These are phyloP conservation scores for Taphrina flavorubra DNA, from an alignment of 1,139 yeast species.

Conservation along the genomic window DNA sequence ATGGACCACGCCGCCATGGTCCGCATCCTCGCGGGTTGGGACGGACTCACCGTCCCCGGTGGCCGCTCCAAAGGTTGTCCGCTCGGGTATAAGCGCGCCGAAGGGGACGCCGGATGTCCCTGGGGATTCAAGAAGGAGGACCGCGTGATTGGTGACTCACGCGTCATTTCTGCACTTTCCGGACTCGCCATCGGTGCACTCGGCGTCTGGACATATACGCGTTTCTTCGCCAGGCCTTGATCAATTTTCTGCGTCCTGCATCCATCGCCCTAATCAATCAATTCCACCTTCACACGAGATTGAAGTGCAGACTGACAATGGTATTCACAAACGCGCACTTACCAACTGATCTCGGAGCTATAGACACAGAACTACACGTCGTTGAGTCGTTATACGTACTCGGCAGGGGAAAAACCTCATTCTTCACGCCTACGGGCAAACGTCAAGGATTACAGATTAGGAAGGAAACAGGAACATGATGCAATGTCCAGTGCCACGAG, in stretches of 20 bases:
- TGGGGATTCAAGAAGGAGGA: slow-evolving; percentile 38
- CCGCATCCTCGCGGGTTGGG: slow-evolving; percentile 38
- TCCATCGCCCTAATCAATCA: too few species aligned
- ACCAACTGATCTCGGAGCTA: too few species aligned
- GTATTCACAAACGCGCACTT: too few species aligned
- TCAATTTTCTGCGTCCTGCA: neutral
- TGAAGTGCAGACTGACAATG: too few species aligned
- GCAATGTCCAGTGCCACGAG: neutral
- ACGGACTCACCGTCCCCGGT: slow-evolving; percentile 29
- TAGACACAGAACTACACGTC: too few species aligned
- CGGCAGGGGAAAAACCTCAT: too few species aligned
- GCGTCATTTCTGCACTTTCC: slow-evolving; percentile 27
- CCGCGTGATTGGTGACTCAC: slow-evolving; percentile 27
- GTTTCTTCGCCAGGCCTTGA: slow-evolving; percentile 7
- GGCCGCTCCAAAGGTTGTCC: slow-evolving; percentile 30
- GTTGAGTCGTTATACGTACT: too few species aligned
- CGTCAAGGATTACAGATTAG: too few species aligned
- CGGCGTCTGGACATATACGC: slow-evolving; percentile 15
- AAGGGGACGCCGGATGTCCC: slow-evolving; percentile 38
- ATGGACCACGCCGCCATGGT: slow-evolving; percentile 44
- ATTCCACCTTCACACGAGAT: too few species aligned
- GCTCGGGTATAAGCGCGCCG: slow-evolving; percentile 33
- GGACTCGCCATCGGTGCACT: slow-evolving; percentile 28
- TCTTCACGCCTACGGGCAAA: too few species aligned
- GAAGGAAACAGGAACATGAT: too few species aligned